Conservation (phyloP, 192 early-diverging fungal genomes). For the Coemansia sp. region DNA sequence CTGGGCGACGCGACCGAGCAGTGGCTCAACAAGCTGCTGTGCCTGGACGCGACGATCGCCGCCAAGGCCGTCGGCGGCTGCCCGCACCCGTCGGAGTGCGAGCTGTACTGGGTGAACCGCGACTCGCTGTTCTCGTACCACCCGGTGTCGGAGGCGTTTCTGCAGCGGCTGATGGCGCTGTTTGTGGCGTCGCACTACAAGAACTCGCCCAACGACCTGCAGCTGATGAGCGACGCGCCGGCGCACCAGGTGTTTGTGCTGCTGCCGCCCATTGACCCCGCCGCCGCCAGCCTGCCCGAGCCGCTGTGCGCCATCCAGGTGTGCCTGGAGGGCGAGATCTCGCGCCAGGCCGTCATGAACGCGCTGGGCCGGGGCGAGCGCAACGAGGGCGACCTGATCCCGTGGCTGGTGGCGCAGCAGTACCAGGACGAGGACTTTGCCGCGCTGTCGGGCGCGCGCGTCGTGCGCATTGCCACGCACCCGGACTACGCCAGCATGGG, state of each 20-base stretch:
- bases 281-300: slow-evolving; percentile 77
- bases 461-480: slow-evolving; percentile 98
- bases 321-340: slow-evolving; percentile 94
- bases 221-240: slow-evolving; percentile 96
- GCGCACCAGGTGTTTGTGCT: slow-evolving; percentile 98
- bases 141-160: slow-evolving; percentile 92
- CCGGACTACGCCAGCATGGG: slow-evolving; percentile 98
- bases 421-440: slow-evolving; percentile 99
- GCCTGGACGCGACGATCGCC: slow-evolving; percentile 83
- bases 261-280: slow-evolving; percentile 82
- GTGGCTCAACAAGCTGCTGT: slow-evolving; percentile 95
- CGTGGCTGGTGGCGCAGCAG: slow-evolving; percentile 93
- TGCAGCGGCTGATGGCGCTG: slow-evolving; percentile 97
- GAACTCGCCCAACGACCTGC: slow-evolving; percentile 98
- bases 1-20: slow-evolving; percentile 85
- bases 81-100: slow-evolving; percentile 92
- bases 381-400: slow-evolving; percentile 92
- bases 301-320: slow-evolving; percentile 90
- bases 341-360: slow-evolving; percentile 79
- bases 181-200: slow-evolving; percentile 99
- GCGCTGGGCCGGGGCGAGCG: slow-evolving; percentile 85
- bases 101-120: slow-evolving; percentile 95
- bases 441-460: slow-evolving; percentile 87
- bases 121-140: slow-evolving; percentile 99
- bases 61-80: slow-evolving; percentile 79